These are phyloP conservation scores for Fusarium sp. DNA, from an alignment of 2,329 filamentous ascomycete genomes.

Conservation along the genomic window DNA sequence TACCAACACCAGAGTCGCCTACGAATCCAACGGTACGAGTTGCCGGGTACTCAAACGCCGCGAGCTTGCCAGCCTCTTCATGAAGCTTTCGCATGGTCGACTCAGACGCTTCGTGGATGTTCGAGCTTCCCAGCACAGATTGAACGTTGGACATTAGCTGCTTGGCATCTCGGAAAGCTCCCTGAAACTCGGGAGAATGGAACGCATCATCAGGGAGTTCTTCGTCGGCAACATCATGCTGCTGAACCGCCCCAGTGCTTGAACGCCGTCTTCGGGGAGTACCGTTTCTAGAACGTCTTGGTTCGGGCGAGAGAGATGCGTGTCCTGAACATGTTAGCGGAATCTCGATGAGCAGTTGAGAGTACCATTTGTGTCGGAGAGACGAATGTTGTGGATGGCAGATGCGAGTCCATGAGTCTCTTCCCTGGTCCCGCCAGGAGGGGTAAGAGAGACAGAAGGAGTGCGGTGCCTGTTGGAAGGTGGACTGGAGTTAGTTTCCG, in stretches of 20 bases:
- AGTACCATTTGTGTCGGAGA: conserved; percentile 6
- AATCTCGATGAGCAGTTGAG: neutral
- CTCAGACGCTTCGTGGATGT: conserved; percentile 49
- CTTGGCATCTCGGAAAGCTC: conserved; percentile 48
- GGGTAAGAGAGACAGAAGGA: conserved; percentile 27
- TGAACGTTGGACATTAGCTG: conserved; percentile 45
- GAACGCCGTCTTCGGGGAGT: conserved; percentile 21
- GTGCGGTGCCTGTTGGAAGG: conserved; percentile 9
- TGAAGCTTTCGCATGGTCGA: conserved; percentile 53
- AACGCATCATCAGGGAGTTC: conserved; percentile 50
- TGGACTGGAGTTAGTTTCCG: neutral
- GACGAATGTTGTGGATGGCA: conserved; percentile 4
- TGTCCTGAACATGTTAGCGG: neutral
- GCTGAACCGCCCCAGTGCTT: neutral
- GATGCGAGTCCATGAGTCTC: neutral
- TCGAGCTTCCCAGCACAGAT: conserved; percentile 48
- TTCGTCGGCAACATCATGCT: conserved; percentile 46
- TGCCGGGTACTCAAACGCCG: conserved; percentile 51
- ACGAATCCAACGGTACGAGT: conserved; percentile 58
- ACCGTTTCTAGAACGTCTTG: neutral
- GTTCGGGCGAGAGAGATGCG: conserved; percentile 22
- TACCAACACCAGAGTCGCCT: conserved; percentile 60
- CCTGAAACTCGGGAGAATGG: conserved; percentile 50
- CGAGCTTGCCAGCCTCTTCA: conserved; percentile 47
- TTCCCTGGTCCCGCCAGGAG: neutral